Evolutionary conservation across 2,329 filamentous ascomycete genomes (phyloP).

Genomic region (Claviceps sp.): DNA sequence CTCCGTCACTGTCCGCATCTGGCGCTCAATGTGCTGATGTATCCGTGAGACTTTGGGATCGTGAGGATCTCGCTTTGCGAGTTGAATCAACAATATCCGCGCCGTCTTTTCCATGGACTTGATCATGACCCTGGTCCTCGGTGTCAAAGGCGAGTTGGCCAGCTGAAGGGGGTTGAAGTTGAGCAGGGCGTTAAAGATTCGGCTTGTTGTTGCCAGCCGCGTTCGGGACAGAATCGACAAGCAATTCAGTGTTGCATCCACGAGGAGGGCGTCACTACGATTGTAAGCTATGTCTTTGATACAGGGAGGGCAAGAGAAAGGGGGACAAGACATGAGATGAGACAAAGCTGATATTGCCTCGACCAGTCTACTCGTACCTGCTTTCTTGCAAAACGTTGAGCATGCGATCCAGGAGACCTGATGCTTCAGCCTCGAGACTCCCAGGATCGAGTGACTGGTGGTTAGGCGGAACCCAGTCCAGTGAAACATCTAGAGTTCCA

Average conservation of each 20-base stretch:
- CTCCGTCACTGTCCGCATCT: constrained; percentile 65
- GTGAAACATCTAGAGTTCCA: constrained; percentile 57
- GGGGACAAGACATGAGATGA: background rate
- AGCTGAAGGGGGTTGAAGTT: constrained; percentile 85
- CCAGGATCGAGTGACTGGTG: constrained; percentile 69
- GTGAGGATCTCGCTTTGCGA: constrained; percentile 74
- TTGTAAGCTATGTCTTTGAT: constrained; percentile 4
- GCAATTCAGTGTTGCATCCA: constrained; percentile 85
- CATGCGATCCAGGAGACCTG: constrained; percentile 79
- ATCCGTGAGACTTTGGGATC: constrained; percentile 65
- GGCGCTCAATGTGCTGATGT: constrained; percentile 73
- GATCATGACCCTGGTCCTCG: constrained; percentile 67
- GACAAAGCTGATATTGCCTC: background rate
- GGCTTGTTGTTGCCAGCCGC: constrained; percentile 67
- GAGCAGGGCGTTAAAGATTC: constrained; percentile 73
- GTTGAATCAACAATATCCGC: constrained; percentile 67
- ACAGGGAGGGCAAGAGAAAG: background rate
- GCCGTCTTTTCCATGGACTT: constrained; percentile 94
- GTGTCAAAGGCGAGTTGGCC: constrained; percentile 62
- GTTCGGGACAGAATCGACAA: constrained; percentile 71
- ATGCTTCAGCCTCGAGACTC: constrained; percentile 84
- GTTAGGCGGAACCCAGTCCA: constrained; percentile 71
- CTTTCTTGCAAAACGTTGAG: constrained; percentile 73
- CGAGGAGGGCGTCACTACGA: constrained; percentile 66
- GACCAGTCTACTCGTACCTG: constrained; percentile 43